Evolutionary conservation across 148 eudicot species (phyloP), one percentile per base, ranked within the genome.

Genomic region (Cornus controversa): DNA sequence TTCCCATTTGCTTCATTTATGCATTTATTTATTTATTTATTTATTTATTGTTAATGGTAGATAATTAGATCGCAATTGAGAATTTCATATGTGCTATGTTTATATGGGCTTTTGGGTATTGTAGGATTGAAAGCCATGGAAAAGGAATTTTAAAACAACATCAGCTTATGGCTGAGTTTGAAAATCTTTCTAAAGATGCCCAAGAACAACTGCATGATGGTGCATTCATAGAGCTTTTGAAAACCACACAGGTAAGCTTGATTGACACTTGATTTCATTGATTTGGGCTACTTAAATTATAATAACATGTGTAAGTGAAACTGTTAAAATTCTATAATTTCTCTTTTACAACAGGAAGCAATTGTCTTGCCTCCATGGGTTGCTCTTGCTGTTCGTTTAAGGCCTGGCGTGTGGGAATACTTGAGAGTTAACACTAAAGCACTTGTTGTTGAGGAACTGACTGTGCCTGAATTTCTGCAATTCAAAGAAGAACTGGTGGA

Each of bases 341-440:
- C n/a, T 6, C 5, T 24, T 73, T 0, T 37, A 57, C 70, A 54
- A 28, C 76, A 92, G 97, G 99, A 96, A 90, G 95, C 95, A 36
- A 93, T 96, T 69, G 92, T 96, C 62, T 42, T 83, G 70, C 78
- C 97, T 66, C 99, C 99, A 72, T 93, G 97, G 93, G 83, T 96
- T 71, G 94, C 92, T 18, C 87, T 96, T 54, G 97, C 97, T 50
- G 93, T 96, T 70, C 97, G 99, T 7, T 81, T 89, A 16, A 85
- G 98, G 84, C 99, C 99, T 0, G 99, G 99, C 80, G 98, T 96
- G 0, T 96, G 99, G 99, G 95, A 96, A 40, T 90, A 96, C 84
- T 84, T 96, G 25, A 82, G 94, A 34, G 88, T 96, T 74, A 92
- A 96, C 77, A 84, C 82, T 13, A 82, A 88, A 31, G 93, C 82